Evolutionary conservation across 1,284 basidiomycete species (phyloP).

Genomic region (Uromyces viciae-fabae): DNA sequence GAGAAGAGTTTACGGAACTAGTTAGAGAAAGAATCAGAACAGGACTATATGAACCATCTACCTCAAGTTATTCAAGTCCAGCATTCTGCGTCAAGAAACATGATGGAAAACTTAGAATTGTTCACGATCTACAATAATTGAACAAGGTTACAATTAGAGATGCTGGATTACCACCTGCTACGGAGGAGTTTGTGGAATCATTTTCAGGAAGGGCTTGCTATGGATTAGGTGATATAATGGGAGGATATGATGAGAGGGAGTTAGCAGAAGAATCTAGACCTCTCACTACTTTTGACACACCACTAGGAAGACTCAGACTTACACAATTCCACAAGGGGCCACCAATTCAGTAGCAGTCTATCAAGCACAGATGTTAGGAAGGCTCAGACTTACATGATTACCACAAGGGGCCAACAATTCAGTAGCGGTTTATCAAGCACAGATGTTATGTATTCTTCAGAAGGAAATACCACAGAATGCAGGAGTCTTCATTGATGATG

Average conservation of each 20-base stretch:
- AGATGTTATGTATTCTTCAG: too few relatives aligned
- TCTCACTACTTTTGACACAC: neutral
- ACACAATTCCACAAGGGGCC: neutral
- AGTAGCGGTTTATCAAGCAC: conserved; percentile 9
- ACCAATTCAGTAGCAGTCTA: neutral
- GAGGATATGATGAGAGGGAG: neutral
- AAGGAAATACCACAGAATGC: too few relatives aligned
- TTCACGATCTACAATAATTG: neutral
- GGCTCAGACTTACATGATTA: neutral
- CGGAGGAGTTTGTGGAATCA: neutral
- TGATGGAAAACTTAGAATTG: neutral
- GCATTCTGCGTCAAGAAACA: neutral
- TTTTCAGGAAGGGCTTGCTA: neutral
- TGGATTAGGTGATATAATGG: too few relatives aligned
- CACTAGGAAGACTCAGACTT: neutral
- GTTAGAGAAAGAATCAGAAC: neutral
- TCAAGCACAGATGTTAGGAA: conserved; percentile 9
- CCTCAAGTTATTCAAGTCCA: neutral
- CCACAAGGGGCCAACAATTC: conserved; percentile 8
- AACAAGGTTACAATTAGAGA: conserved; percentile 12
- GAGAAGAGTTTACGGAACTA: neutral
- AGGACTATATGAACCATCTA: neutral
- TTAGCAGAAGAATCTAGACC: neutral
- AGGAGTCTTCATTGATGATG: too few relatives aligned
- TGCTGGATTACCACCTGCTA: neutral